Evolutionary conservation across 805 yeast species (phyloP).

Genomic region (Lipomyces chichibuensis): DNA sequence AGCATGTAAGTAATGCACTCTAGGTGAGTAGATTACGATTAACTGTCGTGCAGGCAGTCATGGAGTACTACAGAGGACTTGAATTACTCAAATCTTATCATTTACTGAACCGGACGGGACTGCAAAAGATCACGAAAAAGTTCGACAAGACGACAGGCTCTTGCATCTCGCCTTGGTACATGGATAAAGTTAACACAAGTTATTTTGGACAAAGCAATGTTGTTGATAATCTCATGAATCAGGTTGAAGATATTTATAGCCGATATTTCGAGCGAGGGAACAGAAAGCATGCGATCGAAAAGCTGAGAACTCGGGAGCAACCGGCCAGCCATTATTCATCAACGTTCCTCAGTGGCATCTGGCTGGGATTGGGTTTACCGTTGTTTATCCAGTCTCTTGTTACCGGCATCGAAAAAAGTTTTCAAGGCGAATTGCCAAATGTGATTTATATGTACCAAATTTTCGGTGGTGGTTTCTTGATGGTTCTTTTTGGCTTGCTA

Average conservation of each 20-base stretch:
- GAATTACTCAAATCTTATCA: slow-evolving; percentile 72
- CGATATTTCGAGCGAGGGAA: slow-evolving; percentile 69
- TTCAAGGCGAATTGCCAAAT: slow-evolving; percentile 52
- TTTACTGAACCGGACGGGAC: slow-evolving; percentile 80
- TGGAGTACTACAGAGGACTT: slow-evolving; percentile 73
- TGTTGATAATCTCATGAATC: slow-evolving; percentile 62
- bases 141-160: slow-evolving; percentile 74
- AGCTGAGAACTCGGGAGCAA: slow-evolving; percentile 56
- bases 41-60: slow-evolving; percentile 55
- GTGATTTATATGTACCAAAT: slow-evolving; percentile 71
- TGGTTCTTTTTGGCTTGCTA: slow-evolving; percentile 61
- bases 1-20: slow-evolving; percentile 12
- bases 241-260: slow-evolving; percentile 70
- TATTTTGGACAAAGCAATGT: slow-evolving; percentile 66
- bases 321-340: slow-evolving; percentile 47
- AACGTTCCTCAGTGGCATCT: slow-evolving; percentile 64
- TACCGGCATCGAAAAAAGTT: slow-evolving; percentile 48
- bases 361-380: slow-evolving; percentile 72
- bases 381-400: slow-evolving; percentile 63
- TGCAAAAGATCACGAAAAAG: slow-evolving; percentile 86
- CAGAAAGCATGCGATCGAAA: slow-evolving; percentile 71
- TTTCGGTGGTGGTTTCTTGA: slow-evolving; percentile 87
- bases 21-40: slow-evolving; percentile 40
- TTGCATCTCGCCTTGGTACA: slow-evolving; percentile 51
- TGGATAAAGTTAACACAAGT: slow-evolving; percentile 60